phyloP scores from a whole-genome alignment of 106 monocot genomes.

The Dendrobium catenatum region DNA sequence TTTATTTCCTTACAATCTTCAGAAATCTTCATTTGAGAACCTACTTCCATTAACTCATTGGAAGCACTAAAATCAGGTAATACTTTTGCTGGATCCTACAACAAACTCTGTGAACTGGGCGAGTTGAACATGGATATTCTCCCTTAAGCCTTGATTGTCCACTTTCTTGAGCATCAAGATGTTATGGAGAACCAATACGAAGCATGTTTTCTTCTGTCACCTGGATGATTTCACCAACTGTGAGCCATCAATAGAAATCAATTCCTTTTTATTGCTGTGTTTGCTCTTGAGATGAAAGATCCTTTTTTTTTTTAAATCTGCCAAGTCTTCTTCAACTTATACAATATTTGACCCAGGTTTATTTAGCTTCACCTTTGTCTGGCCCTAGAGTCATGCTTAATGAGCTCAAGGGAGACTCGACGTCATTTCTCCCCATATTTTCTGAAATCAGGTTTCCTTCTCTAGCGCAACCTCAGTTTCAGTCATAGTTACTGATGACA shows the following conservation, averaged over 20 bases:
- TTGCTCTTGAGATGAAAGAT: conserved; percentile 12
- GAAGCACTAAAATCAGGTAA: conserved; percentile 16
- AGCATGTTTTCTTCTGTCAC: conserved; percentile 7
- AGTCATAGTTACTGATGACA: conserved; percentile 8
- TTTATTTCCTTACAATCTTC: conserved; percentile 20
- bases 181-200: conserved; percentile 19
- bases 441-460: conserved; percentile 25
- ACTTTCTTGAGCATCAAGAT: conserved; percentile 16
- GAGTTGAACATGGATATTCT: conserved; percentile 14
- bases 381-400: conserved; percentile 14
- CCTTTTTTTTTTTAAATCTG: conserved; percentile 10
- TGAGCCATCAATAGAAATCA: conserved; percentile 12
- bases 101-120: conserved; percentile 14
- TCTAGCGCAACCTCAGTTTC: conserved; percentile 9
- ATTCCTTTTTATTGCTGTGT: conserved; percentile 2
- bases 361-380: conserved; percentile 21
- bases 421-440: conserved; percentile 1
- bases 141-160: conserved; percentile 17
- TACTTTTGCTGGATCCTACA: conserved; percentile 8
- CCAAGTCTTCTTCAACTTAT: conserved; percentile 22
- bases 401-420: conserved; percentile 2
- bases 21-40: conserved; percentile 19
- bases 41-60: conserved; percentile 14
- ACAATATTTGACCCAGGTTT: background rate
- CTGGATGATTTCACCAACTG: conserved; percentile 8